A percentile compares a stretch with the other conserved stretches of the same genome.
These are phyloP conservation scores for Mycena galericulata DNA, from an alignment of 768 basidiomycete genomes.

Conservation along the genomic window DNA sequence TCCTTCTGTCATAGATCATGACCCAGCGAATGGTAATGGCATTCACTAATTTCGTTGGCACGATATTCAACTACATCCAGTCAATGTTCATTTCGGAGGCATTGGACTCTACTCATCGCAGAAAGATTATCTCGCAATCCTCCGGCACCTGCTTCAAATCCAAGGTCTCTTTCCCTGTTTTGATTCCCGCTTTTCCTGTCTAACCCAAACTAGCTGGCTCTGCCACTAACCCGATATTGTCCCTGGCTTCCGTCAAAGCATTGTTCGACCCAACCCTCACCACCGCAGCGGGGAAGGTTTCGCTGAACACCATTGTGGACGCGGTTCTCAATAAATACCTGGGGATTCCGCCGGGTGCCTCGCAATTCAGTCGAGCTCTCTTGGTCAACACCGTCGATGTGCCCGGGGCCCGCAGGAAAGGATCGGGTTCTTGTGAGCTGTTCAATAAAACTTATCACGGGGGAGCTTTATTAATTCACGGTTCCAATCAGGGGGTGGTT, in stretches of 20 bases:
- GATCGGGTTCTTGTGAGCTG: conserved; percentile 46
- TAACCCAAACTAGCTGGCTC: neutral
- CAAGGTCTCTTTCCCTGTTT: neutral
- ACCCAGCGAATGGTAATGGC: conserved; percentile 32
- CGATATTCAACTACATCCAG: conserved; percentile 12
- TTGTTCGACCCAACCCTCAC: conserved; percentile 34
- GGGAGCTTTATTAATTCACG: too few relatives aligned
- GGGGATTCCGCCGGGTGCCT: neutral
- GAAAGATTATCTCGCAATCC: conserved; percentile 36
- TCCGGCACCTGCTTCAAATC: conserved; percentile 30
- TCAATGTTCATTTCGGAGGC: conserved; percentile 29
- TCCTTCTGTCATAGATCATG: conserved; percentile 26
- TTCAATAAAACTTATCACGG: too few relatives aligned
- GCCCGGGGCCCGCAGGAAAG: conserved; percentile 42
- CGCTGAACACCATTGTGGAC: neutral
- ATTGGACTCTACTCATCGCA: conserved; percentile 33
- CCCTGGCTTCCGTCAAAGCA: conserved; percentile 7
- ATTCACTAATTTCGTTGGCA: neutral
- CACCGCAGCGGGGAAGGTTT: conserved; percentile 2
- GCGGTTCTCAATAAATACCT: neutral
- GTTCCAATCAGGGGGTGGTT: conserved; percentile 48
- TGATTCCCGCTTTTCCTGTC: neutral
- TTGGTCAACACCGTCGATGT: conserved; percentile 43
- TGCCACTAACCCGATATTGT: neutral
- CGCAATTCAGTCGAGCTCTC: conserved; percentile 46